phyloP scores from a whole-genome alignment of 768 basidiomycete species.

The Boletus eberwhitei region DNA sequence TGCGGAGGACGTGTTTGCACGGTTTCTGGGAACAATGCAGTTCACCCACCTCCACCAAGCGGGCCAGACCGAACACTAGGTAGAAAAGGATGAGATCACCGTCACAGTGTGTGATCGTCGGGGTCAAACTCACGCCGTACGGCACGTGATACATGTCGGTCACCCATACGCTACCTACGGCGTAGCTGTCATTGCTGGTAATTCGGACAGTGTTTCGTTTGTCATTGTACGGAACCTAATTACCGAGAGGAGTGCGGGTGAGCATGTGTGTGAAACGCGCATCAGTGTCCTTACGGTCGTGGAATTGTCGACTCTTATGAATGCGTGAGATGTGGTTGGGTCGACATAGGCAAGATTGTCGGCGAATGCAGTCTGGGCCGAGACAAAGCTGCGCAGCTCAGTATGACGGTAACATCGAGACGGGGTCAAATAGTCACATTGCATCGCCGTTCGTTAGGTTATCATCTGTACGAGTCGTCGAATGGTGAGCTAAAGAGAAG shows the following conservation, averaged over 20 bases:
- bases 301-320: conserved; percentile 75
- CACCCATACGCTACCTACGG: conserved; percentile 61
- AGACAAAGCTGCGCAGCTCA: conserved; percentile 43
- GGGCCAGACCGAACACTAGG: conserved; percentile 70
- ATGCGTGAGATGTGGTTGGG: conserved; percentile 59
- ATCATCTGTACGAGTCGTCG: conserved; percentile 43
- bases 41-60: conserved; percentile 46
- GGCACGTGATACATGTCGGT: conserved; percentile 65
- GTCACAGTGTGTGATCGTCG: not conserved
- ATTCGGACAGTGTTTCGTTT: conserved; percentile 73
- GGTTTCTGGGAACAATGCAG: not conserved
- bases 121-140: conserved; percentile 46
- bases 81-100: not conserved
- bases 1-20: conserved; percentile 9
- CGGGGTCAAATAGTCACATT: conserved; percentile 32
- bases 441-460: conserved; percentile 68
- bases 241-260: not conserved
- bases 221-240: conserved; percentile 37
- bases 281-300: conserved; percentile 38
- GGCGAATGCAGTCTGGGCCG: conserved; percentile 39
- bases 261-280: not conserved
- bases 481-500: not conserved
- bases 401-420: not conserved
- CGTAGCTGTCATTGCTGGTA: conserved; percentile 50
- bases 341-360: conserved; percentile 62